These are phyloP conservation scores for Linum usitatissimum DNA, from an alignment of 345 rosid genomes.

Conservation along the genomic window DNA sequence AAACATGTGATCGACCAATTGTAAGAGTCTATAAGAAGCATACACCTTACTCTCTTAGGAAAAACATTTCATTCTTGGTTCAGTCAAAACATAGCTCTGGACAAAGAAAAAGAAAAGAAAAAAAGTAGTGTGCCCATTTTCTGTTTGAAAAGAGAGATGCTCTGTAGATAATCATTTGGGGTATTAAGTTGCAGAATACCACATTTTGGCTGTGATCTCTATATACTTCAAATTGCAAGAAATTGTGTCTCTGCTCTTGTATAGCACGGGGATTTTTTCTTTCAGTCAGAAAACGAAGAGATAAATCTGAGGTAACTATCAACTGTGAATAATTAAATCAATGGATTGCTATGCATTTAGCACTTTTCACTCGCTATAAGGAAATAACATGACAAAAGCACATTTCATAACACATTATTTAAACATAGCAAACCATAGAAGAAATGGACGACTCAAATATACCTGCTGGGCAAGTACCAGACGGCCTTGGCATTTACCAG, in stretches of 20 bases:
- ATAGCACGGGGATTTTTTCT: not conserved
- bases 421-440: not conserved
- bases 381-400: not conserved
- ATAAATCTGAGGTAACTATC: not conserved
- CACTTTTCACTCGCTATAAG: not conserved
- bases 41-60: not conserved
- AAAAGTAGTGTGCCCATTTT: no score
- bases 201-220: not conserved
- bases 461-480: slow-evolving; percentile 97
- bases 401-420: no score
- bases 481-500: slow-evolving; percentile 79
- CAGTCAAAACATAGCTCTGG: no score
- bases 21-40: not conserved
- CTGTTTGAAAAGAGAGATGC: no score
- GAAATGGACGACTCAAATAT: slow-evolving; percentile 8
- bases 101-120: no score
- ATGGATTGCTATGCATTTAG: not conserved
- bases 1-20: not conserved
- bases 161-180: not conserved
- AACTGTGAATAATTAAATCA: no score
- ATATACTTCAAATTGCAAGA: not conserved
- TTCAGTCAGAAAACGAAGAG: not conserved
- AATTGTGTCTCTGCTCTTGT: not conserved
- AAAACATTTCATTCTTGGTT: no score
- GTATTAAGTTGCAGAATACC: not conserved